These are phyloP conservation scores for Leucogyrophana mollusca DNA, from an alignment of 768 basidiomycete species.

Conservation along the genomic window DNA sequence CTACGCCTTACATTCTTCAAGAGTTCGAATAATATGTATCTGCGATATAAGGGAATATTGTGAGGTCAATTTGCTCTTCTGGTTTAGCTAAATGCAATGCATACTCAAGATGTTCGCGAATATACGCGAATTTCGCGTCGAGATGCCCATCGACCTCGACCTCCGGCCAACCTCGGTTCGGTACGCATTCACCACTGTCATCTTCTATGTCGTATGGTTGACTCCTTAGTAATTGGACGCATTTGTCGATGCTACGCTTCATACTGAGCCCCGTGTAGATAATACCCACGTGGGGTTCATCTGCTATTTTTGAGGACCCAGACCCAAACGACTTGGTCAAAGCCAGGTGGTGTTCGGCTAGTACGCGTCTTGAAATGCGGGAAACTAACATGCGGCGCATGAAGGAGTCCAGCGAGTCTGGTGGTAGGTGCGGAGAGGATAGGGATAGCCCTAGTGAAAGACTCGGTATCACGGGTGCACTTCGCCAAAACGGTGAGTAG, in stretches of 20 bases:
- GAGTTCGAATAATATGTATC: constrained; percentile 88
- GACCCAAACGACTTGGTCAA: constrained; percentile 57
- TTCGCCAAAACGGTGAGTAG: constrained; percentile 23
- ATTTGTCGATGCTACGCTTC: constrained; percentile 68
- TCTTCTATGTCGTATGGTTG: constrained; percentile 47
- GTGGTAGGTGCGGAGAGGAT: constrained; percentile 75
- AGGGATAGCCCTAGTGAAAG: constrained; percentile 81
- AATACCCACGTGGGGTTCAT: constrained; percentile 75
- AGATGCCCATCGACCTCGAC: constrained; percentile 73
- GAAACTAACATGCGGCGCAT: constrained; percentile 92
- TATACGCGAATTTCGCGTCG: constrained; percentile 74
- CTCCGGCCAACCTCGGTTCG: constrained; percentile 50
- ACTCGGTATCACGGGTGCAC: constrained; percentile 77
- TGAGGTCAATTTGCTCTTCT: constrained; percentile 1
- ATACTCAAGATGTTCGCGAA: constrained; percentile 84
- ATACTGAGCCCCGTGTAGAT: constrained; percentile 77
- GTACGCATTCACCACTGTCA: constrained; percentile 23
- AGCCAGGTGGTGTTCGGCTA: constrained; percentile 87
- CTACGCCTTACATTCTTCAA: constrained; percentile 73
- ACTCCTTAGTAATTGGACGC: constrained; percentile 52
- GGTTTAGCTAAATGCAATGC: too few species aligned
- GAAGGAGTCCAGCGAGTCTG: constrained; percentile 81
- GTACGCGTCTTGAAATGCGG: constrained; percentile 83
- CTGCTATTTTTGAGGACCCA: constrained; percentile 30
- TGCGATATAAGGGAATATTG: constrained; percentile 29